Evolutionary conservation across 805 yeast genomes (phyloP).

Genomic region (Candida sakaeoensis): DNA sequence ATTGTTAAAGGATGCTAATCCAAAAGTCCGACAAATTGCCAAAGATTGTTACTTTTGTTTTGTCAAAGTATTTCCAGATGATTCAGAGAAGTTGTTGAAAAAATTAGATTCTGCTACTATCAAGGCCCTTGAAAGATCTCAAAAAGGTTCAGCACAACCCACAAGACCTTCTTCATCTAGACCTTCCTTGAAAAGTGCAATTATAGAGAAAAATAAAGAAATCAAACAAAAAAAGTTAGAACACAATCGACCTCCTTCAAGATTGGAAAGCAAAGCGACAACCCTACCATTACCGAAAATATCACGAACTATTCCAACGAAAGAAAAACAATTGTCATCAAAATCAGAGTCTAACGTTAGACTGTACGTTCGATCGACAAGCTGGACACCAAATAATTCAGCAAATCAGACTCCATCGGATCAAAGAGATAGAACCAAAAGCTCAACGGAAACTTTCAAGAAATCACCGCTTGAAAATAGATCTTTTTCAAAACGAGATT

Average conservation of each 20-base stretch:
- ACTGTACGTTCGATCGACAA: constrained; percentile 1
- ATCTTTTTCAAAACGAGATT: neutral
- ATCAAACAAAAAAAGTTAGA: constrained; percentile 17
- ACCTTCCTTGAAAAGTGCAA: constrained; percentile 48
- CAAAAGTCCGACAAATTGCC: constrained; percentile 72
- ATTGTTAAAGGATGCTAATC: constrained; percentile 76
- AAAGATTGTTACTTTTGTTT: constrained; percentile 73
- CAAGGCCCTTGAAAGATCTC: constrained; percentile 58
- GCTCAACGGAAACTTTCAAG: constrained; percentile 1
- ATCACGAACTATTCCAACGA: neutral
- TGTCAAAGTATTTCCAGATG: constrained; percentile 48
- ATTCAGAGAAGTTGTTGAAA: constrained; percentile 40
- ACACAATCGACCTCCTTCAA: constrained; percentile 5
- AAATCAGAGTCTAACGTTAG: neutral
- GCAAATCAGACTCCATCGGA: neutral
- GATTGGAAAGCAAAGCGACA: neutral
- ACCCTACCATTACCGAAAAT: constrained; percentile 4
- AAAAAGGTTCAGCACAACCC: constrained; percentile 16
- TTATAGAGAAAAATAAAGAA: constrained; percentile 41
- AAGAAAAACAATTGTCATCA: neutral
- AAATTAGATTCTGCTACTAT: constrained; percentile 44
- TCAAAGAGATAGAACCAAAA: constrained; percentile 1
- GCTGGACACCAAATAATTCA: constrained; percentile 6
- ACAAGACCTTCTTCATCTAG: constrained; percentile 22
- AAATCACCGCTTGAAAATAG: neutral